Evolutionary conservation across 371 early-diverging fungal species (phyloP).

Genomic region (Nematocida homosporus): DNA sequence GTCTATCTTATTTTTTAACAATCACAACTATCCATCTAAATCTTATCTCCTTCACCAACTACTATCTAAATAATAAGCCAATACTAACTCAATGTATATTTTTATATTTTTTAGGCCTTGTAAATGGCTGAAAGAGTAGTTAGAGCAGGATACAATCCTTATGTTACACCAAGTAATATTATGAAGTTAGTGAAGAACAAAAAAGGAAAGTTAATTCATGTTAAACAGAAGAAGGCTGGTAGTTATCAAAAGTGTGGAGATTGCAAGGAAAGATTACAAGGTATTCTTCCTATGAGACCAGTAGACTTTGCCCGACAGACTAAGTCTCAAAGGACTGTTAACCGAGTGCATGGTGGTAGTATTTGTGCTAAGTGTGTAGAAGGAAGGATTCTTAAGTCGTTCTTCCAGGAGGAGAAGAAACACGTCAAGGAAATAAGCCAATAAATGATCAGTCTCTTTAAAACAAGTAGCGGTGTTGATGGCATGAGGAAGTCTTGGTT

Average conservation of each 20-base stretch:
- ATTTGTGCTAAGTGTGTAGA: constrained; percentile 63
- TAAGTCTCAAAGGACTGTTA: constrained; percentile 63
- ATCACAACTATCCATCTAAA: too few species aligned
- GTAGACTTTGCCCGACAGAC: constrained; percentile 65
- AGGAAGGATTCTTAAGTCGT: constrained; percentile 62
- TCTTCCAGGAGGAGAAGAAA: constrained; percentile 66
- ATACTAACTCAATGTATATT: constrained; percentile 5
- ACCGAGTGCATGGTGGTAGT: constrained; percentile 63
- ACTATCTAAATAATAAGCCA: too few species aligned
- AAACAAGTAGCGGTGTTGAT: neutral
- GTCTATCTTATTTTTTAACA: too few species aligned
- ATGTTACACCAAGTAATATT: constrained; percentile 64
- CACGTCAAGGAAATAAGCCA: constrained; percentile 55
- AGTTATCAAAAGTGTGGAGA: constrained; percentile 66
- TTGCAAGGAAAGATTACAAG: constrained; percentile 60
- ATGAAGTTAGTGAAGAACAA: constrained; percentile 56
- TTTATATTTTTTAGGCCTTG: constrained; percentile 55
- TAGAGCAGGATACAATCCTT: constrained; percentile 62
- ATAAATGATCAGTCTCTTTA: constrained; percentile 48
- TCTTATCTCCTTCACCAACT: too few species aligned
- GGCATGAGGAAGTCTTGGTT: neutral
- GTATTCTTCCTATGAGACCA: constrained; percentile 64
- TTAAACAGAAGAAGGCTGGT: constrained; percentile 61
- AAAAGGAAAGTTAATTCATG: constrained; percentile 45
- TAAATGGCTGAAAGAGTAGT: constrained; percentile 57